Base-by-base conservation (phyloP, 2,329 filamentous ascomycete genomes). In the Fusarium tuaranense region DNA sequence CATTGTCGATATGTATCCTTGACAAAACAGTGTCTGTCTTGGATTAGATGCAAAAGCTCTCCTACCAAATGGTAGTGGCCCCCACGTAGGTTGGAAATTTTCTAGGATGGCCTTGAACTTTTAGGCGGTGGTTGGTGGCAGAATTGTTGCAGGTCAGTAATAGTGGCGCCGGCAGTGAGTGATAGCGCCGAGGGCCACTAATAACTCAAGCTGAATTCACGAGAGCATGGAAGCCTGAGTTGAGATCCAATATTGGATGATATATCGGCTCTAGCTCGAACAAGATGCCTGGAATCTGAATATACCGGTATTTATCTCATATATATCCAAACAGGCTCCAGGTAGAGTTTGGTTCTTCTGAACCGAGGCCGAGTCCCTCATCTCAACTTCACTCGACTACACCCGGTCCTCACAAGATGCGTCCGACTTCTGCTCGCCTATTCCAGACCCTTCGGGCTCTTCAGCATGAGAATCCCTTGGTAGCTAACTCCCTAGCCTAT, bases 381-480 rank as follows among this genome's bases (percentile, higher is more conserved):
- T 27, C 22, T 38, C 44, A 46, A 4, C n/a, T 25, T 14, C 7
- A n/a, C 57, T 5, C 16, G 12, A 18, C 38, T 32, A 9, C n/a
- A 38, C 18, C 16, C 27, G n/a, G 25, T 12, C 20, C 67, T 57
- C 25, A 66, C 69, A 80, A 18, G 7, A 87, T 87, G 85, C 83
- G 82, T 30, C 69, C 81, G 65, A 82, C 83, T 38, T 63, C 80
- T 32, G 69, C 78, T 18, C 83, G 82, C 8, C 78, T 87, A 46
- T 83, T 86, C 59, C 83, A 80, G 57, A 70, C 72, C 20, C 48
- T 78, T 20, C 76, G 77, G 36, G 72, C 78, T 60, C 75, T 84
- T 2, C 78, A 79, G 44, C 95, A 98, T 92, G 95, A 98, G 76
- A 98, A 98, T 76, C 95, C 95, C 5, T 84, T 98, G 81, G 95